Evolutionary conservation across 78 protist genomes (phyloP).

Genomic region (Isochrysis galbana): DNA sequence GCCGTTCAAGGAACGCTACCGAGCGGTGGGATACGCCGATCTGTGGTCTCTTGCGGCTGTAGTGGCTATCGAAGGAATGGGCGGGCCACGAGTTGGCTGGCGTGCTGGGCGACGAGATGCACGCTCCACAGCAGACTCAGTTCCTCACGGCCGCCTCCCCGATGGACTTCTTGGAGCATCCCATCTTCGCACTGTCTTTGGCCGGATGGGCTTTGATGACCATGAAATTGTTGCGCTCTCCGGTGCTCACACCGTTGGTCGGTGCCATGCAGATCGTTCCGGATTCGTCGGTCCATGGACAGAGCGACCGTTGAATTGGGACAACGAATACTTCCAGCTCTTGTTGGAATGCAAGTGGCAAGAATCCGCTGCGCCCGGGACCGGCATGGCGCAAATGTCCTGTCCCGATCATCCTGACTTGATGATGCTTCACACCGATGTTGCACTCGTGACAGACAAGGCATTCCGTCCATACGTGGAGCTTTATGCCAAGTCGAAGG

Average conservation of each 20-base stretch:
- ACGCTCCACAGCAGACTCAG: background rate
- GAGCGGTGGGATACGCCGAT: background rate
- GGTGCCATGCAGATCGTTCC: background rate
- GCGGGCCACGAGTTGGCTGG: conserved; percentile 14
- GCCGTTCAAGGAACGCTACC: conserved; percentile 28
- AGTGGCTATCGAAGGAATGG: conserved; percentile 11
- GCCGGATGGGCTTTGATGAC: conserved; percentile 26
- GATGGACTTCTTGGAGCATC: background rate
- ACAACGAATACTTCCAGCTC: conserved; percentile 17
- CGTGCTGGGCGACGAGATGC: background rate
- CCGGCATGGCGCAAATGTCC: background rate
- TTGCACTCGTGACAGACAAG: background rate
- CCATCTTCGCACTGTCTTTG: background rate
- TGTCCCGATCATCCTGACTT: background rate
- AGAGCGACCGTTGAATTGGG: conserved; percentile 23
- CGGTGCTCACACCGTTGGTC: conserved; percentile 50
- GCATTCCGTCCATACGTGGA: background rate
- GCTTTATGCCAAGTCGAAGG: background rate
- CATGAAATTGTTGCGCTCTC: conserved; percentile 46
- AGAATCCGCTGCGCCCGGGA: background rate
- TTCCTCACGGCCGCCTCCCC: background rate
- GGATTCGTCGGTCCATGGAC: conserved; percentile 6
- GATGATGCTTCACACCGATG: background rate
- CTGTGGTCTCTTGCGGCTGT: background rate
- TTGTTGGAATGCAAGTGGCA: background rate